Conservation (phyloP, 257 asterid species). For the Ballota nigra region DNA sequence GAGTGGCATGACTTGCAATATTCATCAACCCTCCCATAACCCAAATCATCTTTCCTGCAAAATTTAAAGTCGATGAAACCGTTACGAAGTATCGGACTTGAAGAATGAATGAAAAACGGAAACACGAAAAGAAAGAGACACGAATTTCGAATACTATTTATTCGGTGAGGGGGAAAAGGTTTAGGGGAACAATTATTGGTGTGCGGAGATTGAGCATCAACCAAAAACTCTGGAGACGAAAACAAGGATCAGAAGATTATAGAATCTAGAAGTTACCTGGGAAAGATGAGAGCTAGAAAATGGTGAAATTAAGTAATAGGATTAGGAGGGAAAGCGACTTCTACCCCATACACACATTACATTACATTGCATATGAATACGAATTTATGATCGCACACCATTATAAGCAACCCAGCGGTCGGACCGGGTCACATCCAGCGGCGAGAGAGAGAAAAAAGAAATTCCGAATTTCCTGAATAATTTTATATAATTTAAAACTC, state of each 20-base stretch:
- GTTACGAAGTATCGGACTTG: slow-evolving; percentile 1
- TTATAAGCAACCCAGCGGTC: background rate
- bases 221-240: background rate
- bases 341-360: background rate
- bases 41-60: slow-evolving; percentile 32
- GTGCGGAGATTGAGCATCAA: slow-evolving; percentile 3
- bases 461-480: too few relatives aligned
- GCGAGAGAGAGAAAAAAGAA: background rate
- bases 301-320: background rate
- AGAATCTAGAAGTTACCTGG: slow-evolving; percentile 1
- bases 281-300: slow-evolving; percentile 11
- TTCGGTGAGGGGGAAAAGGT: background rate
- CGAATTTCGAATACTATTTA: background rate
- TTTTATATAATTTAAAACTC: too few relatives aligned
- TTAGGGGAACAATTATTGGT: background rate
- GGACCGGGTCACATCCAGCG: background rate
- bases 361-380: background rate
- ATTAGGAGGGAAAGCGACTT: slow-evolving; percentile 14
- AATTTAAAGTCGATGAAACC: background rate
- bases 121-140: background rate
- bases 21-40: slow-evolving; percentile 32
- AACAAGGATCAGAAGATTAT: slow-evolving; percentile 12
- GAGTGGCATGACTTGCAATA: slow-evolving; percentile 43
- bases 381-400: background rate
- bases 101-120: too few relatives aligned